These are phyloP conservation scores for Moesziomyces parantarcticus DNA, from an alignment of 1,284 basidiomycete genomes.

Conservation along the genomic window DNA sequence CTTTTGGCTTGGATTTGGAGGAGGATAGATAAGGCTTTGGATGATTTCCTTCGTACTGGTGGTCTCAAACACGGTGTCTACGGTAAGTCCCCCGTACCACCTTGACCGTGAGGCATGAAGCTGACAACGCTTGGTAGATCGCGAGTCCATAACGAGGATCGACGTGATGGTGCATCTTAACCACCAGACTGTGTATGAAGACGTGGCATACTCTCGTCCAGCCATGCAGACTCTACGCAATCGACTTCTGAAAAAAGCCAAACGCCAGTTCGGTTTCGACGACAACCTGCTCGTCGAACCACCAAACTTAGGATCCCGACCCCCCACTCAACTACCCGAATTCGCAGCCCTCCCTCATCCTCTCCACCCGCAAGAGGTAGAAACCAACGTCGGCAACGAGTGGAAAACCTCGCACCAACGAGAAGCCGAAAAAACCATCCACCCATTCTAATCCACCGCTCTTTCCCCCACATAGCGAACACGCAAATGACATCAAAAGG, in stretches of 20 bases:
- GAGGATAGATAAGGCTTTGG: not conserved
- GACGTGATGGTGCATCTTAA: not conserved
- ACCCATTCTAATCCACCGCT: no score
- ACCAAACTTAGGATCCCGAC: not conserved
- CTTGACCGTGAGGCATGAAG: not conserved
- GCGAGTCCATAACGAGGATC: not conserved
- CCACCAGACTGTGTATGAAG: not conserved
- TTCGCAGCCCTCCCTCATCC: not conserved
- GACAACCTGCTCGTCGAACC: not conserved
- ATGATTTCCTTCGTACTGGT: constrained; percentile 14
- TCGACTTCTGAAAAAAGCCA: not conserved
- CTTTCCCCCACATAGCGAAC: no score
- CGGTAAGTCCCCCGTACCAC: not conserved
- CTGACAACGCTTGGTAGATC: not conserved
- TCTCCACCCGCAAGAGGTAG: not conserved
- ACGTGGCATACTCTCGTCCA: not conserved
- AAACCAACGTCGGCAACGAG: not conserved
- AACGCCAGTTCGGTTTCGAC: not conserved
- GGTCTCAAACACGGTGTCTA: not conserved
- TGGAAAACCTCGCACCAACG: not conserved
- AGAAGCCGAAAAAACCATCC: not conserved
- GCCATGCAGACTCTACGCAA: not conserved
- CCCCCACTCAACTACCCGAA: no score
- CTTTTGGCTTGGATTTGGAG: no score
- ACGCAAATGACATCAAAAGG: no score